Base-by-base conservation (phyloP, 2,329 filamentous ascomycete genomes). In the Dactylellina leptospora region DNA sequence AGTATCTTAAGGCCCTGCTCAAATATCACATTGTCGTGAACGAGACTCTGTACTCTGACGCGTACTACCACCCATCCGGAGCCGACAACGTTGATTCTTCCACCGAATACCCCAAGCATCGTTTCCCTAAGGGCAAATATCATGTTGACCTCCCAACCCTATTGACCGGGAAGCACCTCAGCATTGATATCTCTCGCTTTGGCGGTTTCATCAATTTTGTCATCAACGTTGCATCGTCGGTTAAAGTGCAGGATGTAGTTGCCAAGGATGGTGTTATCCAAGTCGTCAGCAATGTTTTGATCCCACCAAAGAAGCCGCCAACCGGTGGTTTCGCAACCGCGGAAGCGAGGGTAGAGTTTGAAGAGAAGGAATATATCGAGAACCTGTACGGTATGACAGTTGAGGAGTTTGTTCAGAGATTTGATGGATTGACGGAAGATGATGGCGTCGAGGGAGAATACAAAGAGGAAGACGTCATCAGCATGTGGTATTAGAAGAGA, bases 221-320 rank as follows among this genome's bases (percentile, higher is more conserved):
- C 78, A 84, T 96, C 77, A 96, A 96, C 77, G 90, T 88, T 11
- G 88, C 88, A 75, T 82, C 84, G 1, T 82, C 36, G 4, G 89
- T 96, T 0, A 82, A 82, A 0, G 81, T 91, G 4, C 82, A 87
- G 74, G 92, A 96, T 78, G 88, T 84, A 0, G 79, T 95, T 61
- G 90, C 88, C 0, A 85, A 84, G 77, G 90, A 96, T 78, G 93
- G 93, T 28, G 92, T 93, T 11, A 85, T 96, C 36, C 93, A 96
- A 63, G 87, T 93, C 13, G 83, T 95, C 0, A 83, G 85, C 50
- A 84, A 84, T 64, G 86, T 96, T 0, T 81, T 96, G 64, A 86
- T 97, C 74, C 93, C 93, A 42, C 91, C 92, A 79, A 50, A 78
- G 77, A 78, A 25, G 79, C 81, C 53, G 44, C 56, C 59, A 60